Evolutionary conservation across 352 stramenopile genomes (phyloP).

Genomic region (Globisporangium solare): DNA sequence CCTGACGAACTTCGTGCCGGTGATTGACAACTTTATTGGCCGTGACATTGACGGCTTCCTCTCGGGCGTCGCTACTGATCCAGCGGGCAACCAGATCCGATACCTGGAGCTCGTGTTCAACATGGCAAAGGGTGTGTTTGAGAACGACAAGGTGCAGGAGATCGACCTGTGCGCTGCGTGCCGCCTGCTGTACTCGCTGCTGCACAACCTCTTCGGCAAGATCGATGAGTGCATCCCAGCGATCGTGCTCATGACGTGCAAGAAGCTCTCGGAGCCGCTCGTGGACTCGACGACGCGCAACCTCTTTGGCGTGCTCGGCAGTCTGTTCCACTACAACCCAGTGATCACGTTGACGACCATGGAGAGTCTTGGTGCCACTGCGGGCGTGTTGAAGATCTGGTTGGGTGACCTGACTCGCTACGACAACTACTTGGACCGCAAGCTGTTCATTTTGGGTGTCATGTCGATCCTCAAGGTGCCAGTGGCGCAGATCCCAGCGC

Average conservation of each 20-base stretch:
- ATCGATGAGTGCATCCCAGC: constrained; percentile 72
- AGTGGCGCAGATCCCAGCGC: constrained; percentile 68
- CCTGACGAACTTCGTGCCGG: constrained; percentile 92
- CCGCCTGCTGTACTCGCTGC: constrained; percentile 70
- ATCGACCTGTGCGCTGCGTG: constrained; percentile 70
- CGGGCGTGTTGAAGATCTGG: constrained; percentile 91
- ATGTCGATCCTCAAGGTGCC: constrained; percentile 90
- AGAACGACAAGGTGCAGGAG: constrained; percentile 56
- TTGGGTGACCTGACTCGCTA: constrained; percentile 82
- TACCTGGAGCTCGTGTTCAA: constrained; percentile 81
- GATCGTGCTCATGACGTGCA: constrained; percentile 68
- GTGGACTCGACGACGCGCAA: constrained; percentile 67
- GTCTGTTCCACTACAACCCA: constrained; percentile 93
- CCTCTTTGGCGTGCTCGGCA: constrained; percentile 90
- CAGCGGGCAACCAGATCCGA: constrained; percentile 34
- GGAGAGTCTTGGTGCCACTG: constrained; percentile 82
- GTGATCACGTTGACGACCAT: constrained; percentile 85
- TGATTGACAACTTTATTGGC: constrained; percentile 96
- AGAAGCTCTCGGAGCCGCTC: constrained; percentile 49
- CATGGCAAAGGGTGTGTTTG: constrained; percentile 74
- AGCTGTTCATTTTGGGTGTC: constrained; percentile 91
- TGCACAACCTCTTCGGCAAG: constrained; percentile 84
- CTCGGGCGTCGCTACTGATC: constrained; percentile 38
- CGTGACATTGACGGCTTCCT: constrained; percentile 74
- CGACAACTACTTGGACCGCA: constrained; percentile 85